Evolutionary conservation across 192 early-diverging fungal genomes (phyloP).

Genomic region (Podila minutissima): DNA sequence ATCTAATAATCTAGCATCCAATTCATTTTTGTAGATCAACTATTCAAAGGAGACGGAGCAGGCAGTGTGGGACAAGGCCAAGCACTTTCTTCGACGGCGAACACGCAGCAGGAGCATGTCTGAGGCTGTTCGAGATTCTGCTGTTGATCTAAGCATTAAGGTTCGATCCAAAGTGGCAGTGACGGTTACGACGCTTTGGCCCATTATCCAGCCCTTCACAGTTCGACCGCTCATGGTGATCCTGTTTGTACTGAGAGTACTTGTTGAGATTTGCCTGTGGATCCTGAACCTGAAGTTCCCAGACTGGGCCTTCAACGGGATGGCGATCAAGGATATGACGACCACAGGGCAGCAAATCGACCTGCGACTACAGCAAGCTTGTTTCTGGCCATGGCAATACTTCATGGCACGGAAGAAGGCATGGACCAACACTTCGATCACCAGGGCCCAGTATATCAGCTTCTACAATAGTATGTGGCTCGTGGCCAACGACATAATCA

Average conservation of each 20-base stretch:
- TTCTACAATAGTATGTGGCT: constrained; percentile 98
- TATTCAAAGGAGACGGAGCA: constrained; percentile 66
- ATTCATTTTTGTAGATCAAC: constrained; percentile 62
- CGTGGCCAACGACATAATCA: constrained; percentile 90
- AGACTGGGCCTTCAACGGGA: constrained; percentile 65
- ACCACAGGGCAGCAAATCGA: constrained; percentile 88
- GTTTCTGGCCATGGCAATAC: constrained; percentile 92
- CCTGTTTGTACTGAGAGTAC: constrained; percentile 57
- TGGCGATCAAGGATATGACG: constrained; percentile 78
- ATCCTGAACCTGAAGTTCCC: constrained; percentile 69
- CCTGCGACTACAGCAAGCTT: constrained; percentile 82
- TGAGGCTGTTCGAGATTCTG: constrained; percentile 49
- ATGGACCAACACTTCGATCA: constrained; percentile 63
- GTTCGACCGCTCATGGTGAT: constrained; percentile 50
- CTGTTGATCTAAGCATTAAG: constrained; percentile 46
- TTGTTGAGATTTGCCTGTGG: constrained; percentile 67
- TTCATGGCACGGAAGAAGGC: constrained; percentile 66
- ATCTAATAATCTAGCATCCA: not conserved
- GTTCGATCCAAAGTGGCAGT: constrained; percentile 36
- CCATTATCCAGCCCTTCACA: constrained; percentile 52
- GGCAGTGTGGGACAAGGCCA: constrained; percentile 50
- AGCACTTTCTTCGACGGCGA: constrained; percentile 33
- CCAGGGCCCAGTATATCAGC: constrained; percentile 83
- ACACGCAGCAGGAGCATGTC: constrained; percentile 53
- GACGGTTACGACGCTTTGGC: constrained; percentile 27